phyloP scores from a whole-genome alignment of 2,329 filamentous ascomycete species.

The Dactylonectria estremocensis region DNA sequence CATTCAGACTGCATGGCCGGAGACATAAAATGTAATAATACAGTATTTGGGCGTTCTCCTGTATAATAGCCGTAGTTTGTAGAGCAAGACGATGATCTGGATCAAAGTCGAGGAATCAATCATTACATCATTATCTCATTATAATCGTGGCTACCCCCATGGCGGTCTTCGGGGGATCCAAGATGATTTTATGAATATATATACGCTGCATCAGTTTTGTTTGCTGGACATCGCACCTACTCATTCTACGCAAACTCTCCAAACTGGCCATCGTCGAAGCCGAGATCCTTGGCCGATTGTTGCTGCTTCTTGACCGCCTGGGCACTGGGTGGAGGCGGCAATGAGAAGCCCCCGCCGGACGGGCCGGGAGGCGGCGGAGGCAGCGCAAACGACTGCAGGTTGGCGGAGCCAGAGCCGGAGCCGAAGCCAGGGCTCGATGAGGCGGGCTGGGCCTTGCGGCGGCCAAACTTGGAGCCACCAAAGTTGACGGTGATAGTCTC shows the following conservation, averaged over 20 bases:
- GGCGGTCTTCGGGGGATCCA: slow-evolving; percentile 16
- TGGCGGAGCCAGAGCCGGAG: slow-evolving; percentile 45
- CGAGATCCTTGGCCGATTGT: slow-evolving; percentile 74
- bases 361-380: slow-evolving; percentile 75
- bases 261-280: slow-evolving; percentile 91
- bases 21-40: slow-evolving; percentile 19
- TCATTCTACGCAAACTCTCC: slow-evolving; percentile 78
- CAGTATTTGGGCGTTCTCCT: neutral
- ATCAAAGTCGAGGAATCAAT: slow-evolving; percentile 16
- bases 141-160: slow-evolving; percentile 18
- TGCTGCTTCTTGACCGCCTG: slow-evolving; percentile 72
- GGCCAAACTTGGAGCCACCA: slow-evolving; percentile 67
- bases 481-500: slow-evolving; percentile 91
- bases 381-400: slow-evolving; percentile 76
- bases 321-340: slow-evolving; percentile 78
- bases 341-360: slow-evolving; percentile 62
- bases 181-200: slow-evolving; percentile 17
- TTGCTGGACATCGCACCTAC: neutral
- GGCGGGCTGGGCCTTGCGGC: slow-evolving; percentile 60
- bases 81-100: neutral
- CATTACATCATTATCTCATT: slow-evolving; percentile 32
- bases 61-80: neutral
- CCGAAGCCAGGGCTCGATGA: slow-evolving; percentile 25
- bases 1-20: slow-evolving; percentile 46
- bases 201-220: slow-evolving; percentile 23